phyloP scores from a whole-genome alignment of 2,329 filamentous ascomycete species.

The Chaetomiaceae sp. region DNA sequence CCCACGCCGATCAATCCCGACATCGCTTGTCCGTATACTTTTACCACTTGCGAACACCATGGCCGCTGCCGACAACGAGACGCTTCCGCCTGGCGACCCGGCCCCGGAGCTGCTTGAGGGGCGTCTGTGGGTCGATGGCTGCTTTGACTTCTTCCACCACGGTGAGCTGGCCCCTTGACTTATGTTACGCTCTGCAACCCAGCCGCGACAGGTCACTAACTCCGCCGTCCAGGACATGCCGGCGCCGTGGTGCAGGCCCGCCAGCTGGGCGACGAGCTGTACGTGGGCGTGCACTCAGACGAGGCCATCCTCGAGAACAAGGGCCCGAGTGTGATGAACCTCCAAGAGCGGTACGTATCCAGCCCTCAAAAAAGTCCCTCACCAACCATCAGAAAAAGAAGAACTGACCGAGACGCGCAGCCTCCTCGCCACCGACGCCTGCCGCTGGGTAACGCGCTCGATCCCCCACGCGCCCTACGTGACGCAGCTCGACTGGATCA shows the following conservation, averaged over 20 bases:
- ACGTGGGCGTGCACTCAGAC: constrained; percentile 91
- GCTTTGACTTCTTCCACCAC: constrained; percentile 98
- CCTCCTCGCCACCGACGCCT: constrained; percentile 84
- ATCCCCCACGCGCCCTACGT: constrained; percentile 89
- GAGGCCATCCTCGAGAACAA: constrained; percentile 95
- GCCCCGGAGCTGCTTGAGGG: constrained; percentile 55
- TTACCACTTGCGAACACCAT: constrained; percentile 12
- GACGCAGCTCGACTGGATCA: constrained; percentile 87
- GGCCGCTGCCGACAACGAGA: constrained; percentile 17
- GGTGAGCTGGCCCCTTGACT: constrained; percentile 44
- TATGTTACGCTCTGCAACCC: background rate
- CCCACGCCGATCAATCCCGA: too few species aligned
- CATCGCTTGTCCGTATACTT: too few species aligned
- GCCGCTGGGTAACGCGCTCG: constrained; percentile 84
- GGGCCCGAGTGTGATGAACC: constrained; percentile 93
- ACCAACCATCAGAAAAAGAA: too few species aligned
- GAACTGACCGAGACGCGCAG: constrained; percentile 39
- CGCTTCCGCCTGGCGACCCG: constrained; percentile 39
- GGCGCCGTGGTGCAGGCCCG: constrained; percentile 95
- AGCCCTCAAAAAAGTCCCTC: too few species aligned
- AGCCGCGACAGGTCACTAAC: background rate
- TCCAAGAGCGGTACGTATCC: constrained; percentile 65
- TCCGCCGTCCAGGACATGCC: constrained; percentile 65
- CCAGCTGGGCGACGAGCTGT: constrained; percentile 79
- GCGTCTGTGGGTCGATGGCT: constrained; percentile 96